Percentiles rank a stretch among this genome's conserved stretches.
phyloP scores from a whole-genome alignment of 164 flowering plant genomes.

The Litsea cubeba region DNA sequence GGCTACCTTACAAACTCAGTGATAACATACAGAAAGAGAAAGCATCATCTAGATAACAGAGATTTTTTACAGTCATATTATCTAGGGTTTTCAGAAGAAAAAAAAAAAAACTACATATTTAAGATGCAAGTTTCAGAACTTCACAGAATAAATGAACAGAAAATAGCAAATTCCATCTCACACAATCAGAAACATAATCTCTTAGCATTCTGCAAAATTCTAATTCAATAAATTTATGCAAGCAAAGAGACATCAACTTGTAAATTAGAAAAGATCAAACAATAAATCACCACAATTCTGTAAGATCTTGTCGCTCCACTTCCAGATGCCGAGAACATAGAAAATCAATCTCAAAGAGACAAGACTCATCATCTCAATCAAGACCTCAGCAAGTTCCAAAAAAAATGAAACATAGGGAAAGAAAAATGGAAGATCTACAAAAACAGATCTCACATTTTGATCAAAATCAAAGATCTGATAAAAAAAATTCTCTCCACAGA shows the following conservation, averaged over 20 bases:
- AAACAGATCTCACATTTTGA: not conserved
- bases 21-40: not conserved
- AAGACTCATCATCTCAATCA: not conserved
- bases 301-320: not conserved
- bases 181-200: not conserved
- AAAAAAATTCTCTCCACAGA: not conserved
- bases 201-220: not conserved
- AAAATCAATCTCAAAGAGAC: not conserved
- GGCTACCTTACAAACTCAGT: not conserved
- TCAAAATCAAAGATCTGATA: not conserved
- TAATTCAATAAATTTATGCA: not conserved
- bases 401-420: not conserved
- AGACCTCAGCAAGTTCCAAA: not conserved
- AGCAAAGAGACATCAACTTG: not conserved
- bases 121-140: not conserved
- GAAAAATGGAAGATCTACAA: not conserved
- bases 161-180: not conserved
- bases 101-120: not conserved
- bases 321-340: not conserved
- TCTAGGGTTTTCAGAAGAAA: not conserved
- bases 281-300: not conserved
- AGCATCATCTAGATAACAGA: not conserved
- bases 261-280: not conserved
- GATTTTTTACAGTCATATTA: not conserved
- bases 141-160: not conserved